These are phyloP conservation scores for Smallanthus sonchifolius DNA, from an alignment of 129 eudicot genomes.

Conservation along the genomic window DNA sequence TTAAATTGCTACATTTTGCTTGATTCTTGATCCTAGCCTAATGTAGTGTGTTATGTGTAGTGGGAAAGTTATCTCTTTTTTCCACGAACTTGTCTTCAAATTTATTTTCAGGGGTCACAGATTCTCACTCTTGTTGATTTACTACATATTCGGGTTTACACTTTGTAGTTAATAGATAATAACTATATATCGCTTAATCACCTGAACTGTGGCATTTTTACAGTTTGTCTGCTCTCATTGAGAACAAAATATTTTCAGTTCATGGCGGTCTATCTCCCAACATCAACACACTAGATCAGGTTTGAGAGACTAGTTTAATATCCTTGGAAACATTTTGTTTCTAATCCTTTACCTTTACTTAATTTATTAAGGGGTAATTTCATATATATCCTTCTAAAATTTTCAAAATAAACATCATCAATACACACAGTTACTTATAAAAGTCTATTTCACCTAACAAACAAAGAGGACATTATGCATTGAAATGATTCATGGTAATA, in stretches of 20 bases:
- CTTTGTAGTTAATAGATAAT: not conserved
- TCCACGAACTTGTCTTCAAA: not conserved
- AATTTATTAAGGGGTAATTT: not conserved
- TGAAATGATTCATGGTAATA: not conserved
- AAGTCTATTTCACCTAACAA: not conserved
- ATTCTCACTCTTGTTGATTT: not conserved
- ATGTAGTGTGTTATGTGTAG: too few species aligned
- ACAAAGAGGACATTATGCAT: not conserved
- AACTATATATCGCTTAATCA: not conserved
- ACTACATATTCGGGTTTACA: not conserved
- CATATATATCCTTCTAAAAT: not conserved
- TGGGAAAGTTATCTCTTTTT: not conserved
- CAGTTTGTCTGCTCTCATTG: constrained; percentile 96
- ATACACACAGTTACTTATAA: not conserved
- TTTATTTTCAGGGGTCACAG: not conserved
- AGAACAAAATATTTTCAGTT: constrained; percentile 91
- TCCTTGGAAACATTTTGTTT: constrained; percentile 13
- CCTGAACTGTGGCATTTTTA: constrained; percentile 3
- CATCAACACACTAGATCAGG: constrained; percentile 91
- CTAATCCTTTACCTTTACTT: not conserved
- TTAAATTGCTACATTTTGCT: too few species aligned
- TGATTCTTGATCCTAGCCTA: not conserved
- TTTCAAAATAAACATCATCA: not conserved
- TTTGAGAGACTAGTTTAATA: constrained; percentile 15
- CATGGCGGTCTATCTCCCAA: constrained; percentile 98